Evolutionary conservation across 2,329 filamentous ascomycete species (phyloP), one percentile per base, ranked within the genome.

Genomic region (Aspergillus intermedius): DNA sequence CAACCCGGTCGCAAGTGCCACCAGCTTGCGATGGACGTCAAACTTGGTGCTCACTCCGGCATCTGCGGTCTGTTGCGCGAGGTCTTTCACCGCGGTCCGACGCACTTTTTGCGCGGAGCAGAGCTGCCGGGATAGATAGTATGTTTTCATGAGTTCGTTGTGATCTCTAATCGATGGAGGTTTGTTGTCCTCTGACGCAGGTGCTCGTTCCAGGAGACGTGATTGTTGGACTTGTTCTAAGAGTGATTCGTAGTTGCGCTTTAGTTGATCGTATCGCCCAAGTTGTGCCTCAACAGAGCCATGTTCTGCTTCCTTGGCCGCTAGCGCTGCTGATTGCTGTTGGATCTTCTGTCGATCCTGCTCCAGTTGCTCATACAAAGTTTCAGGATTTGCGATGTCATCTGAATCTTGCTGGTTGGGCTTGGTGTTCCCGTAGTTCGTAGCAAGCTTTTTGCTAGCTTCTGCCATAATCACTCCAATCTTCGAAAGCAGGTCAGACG

Each of bases 391-490:
- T 8, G 64, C 60, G n/a, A 70, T 61, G 43, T 71, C 68, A 43
- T 67, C 68, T 6, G 66, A 63, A 40, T 65, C 65, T 47, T 76
- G 75, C 13, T 88, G 74, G 48, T 84, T 80, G 13, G 81, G 76
- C 44, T 80, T 80, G 3, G 84, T 84, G 62, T 87, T 86, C 22
- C 78, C 77, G 45, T 74, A 74, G 43, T 68, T 67, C 17, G 66
- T 60, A 1, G 86, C 81, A 9, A 91, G 74, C 54, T 85, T 83
- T 57, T 83, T 80, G 53, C 88, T 83, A 56, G 87, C 88, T 49
- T 88, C 83, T 5, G 86, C 73, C 51, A 90, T 80, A 5, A 87
- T 74, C 3, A 83, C 79, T 4, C 81, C 80, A 56, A 89, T 85
- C 56, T 82, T 85, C 12, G 80, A 78, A 49, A 87, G 82, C 8